Conservation (phyloP, 257 asterid genomes). For the Forsythia viridissima region DNA sequence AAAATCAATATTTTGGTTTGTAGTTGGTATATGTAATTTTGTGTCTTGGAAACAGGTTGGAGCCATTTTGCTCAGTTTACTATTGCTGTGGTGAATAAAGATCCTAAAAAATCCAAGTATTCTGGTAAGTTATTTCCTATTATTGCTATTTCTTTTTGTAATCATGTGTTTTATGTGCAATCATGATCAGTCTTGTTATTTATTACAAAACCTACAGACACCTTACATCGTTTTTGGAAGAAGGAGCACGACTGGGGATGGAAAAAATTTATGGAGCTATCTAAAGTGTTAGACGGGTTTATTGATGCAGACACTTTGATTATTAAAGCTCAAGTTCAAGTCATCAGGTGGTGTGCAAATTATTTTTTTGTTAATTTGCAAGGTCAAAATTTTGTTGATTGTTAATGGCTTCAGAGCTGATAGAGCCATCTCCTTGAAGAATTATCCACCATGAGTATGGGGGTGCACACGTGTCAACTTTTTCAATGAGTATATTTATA, state of each 20-base stretch:
- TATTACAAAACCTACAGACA: too few relatives aligned
- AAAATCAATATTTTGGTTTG: neutral
- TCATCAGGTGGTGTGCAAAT: slow-evolving; percentile 45
- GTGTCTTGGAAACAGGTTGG: slow-evolving; percentile 40
- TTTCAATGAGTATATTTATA: neutral
- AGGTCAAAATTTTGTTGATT: neutral
- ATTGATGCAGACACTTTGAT: slow-evolving; percentile 50
- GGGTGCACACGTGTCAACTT: neutral
- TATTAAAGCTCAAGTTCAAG: slow-evolving; percentile 59
- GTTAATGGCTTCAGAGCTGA: neutral
- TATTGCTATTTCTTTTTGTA: too few relatives aligned
- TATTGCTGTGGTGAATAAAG: slow-evolving; percentile 56
- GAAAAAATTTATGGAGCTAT: slow-evolving; percentile 10
- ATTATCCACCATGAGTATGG: neutral
- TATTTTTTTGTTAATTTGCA: neutral
- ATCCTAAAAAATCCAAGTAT: slow-evolving; percentile 48
- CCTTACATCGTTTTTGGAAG: too few relatives aligned
- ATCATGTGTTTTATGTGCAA: too few relatives aligned
- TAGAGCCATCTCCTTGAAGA: neutral
- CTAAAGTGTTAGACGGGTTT: slow-evolving; percentile 54
- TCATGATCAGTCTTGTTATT: too few relatives aligned
- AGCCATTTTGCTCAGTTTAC: slow-evolving; percentile 57
- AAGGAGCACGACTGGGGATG: too few relatives aligned
- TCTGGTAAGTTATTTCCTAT: slow-evolving; percentile 35
- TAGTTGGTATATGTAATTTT: slow-evolving; percentile 13